Conservation (phyloP, 495 filamentous ascomycete genomes). For the Xylaria intraflava region DNA sequence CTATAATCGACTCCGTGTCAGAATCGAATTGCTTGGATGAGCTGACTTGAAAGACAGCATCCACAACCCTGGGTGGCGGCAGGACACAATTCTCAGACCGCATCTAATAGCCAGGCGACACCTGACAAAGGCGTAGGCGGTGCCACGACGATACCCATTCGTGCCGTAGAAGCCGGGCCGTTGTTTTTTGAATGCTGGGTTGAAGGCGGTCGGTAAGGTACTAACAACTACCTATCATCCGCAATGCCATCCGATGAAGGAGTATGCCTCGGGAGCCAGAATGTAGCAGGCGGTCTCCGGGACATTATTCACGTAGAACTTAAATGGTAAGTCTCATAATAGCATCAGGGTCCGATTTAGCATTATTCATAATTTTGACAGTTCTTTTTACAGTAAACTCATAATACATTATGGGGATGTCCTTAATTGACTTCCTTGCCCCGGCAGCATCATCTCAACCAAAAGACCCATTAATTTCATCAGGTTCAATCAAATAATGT, state of each 20-base stretch:
- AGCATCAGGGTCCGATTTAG: not conserved
- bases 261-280: not conserved
- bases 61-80: constrained; percentile 64
- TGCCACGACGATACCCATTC: constrained; percentile 46
- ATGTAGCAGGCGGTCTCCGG: not conserved
- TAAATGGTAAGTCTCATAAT: not conserved
- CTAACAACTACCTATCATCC: constrained; percentile 2
- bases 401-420: not conserved
- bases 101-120: constrained; percentile 27
- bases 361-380: not conserved
- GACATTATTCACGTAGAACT: not conserved
- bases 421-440: not conserved
- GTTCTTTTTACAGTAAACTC: not conserved
- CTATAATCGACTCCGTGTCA: not conserved
- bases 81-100: constrained; percentile 41
- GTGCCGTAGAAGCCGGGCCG: constrained; percentile 57
- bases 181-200: constrained; percentile 64
- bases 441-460: not conserved
- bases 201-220: constrained; percentile 46
- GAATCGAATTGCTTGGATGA: not conserved
- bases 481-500: constrained; percentile 32
- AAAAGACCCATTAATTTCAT: not conserved
- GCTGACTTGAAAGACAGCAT: constrained; percentile 32
- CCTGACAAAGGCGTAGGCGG: constrained; percentile 39
- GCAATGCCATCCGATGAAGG: not conserved